Conservation (phyloP, 805 yeast genomes). For the Kodamaea nitidulidarum region DNA sequence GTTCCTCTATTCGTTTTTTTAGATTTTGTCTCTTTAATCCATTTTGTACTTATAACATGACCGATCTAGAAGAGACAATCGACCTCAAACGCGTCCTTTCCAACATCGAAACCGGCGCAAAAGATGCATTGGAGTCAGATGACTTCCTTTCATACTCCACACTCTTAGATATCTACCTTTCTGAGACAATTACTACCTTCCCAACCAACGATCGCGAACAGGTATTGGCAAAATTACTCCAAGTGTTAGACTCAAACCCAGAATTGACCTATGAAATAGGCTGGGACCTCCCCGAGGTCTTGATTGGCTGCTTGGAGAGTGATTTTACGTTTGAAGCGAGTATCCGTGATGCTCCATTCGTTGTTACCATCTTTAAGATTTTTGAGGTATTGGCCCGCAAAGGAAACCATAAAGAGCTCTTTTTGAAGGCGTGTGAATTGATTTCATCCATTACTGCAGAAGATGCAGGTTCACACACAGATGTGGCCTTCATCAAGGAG, state of each 20-base stretch:
- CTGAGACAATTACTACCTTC: slow-evolving; percentile 41
- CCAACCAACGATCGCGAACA: slow-evolving; percentile 45
- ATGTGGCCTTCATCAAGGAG: slow-evolving; percentile 13
- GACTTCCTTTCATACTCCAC: slow-evolving; percentile 76
- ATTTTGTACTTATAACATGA: background rate
- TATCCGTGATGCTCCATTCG: slow-evolving; percentile 38
- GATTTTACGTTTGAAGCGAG: slow-evolving; percentile 21
- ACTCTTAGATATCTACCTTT: slow-evolving; percentile 56
- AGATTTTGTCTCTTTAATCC: no score
- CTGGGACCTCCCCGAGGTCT: slow-evolving; percentile 83
- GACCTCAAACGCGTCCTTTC: slow-evolving; percentile 25
- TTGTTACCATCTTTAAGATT: slow-evolving; percentile 38
- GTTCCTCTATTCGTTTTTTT: no score
- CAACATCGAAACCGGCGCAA: slow-evolving; percentile 27
- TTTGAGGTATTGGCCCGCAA: slow-evolving; percentile 61
- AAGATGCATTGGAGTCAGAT: slow-evolving; percentile 39
- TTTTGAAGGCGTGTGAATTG: slow-evolving; percentile 67
- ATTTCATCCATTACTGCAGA: slow-evolving; percentile 36
- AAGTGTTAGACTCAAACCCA: slow-evolving; percentile 40
- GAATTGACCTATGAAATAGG: slow-evolving; percentile 65
- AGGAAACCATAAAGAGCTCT: slow-evolving; percentile 80
- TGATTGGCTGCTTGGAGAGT: slow-evolving; percentile 52
- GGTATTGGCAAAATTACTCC: slow-evolving; percentile 45
- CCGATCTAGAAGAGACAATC: slow-evolving; percentile 17
- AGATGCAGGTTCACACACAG: background rate